Base-by-base conservation (phyloP, 225 moss, liverwort and hornwort species). In the Pseudoscleropodium purum region DNA sequence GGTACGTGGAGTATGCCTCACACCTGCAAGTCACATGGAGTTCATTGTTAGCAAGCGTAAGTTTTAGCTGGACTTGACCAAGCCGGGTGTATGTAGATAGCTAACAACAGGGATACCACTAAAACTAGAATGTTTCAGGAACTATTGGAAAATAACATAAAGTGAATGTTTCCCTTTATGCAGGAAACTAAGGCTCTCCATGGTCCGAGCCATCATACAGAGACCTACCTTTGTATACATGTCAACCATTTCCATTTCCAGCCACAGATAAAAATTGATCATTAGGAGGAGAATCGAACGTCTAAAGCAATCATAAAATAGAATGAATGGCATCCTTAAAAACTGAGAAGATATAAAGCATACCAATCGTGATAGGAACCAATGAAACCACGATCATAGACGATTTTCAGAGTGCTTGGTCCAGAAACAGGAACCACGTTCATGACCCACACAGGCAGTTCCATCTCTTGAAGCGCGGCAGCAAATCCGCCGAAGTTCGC, bases 401-500 rank as follows among this genome's bases (percentile, higher is more conserved):
- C 95, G 36, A 96, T 92, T 89, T 97, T 96, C 86, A 99, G 89
- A 67, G 97, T 97, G 88, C 96, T 96, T 16, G 94, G 94, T 82
- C 92, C 95, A 72, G 92, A 95, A 72, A 96, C 88, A 45, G 96
- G 94, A 84, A 99, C 96, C 77, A 96, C 97, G 67, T 99, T 99
- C 98, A 99, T 99, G 75, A 95, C 96, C 98, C 98, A 99, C 65
- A 99, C 95, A 19, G 95, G 96, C 83, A 96, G 81, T 47, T 95
- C 85, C 81, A 77, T 91, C 69, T 93, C 95, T 73, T 88, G 91
- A 78, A 97, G 93, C 67, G 98, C 98, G 21, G 96, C 96, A 68
- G 96, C 97, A 92, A 99, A 99, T 30, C 98, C 97, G 70, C 98
- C 98, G 76, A 99, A 96, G 77, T 97, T 96, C 62, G 98, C 98